phyloP scores from a whole-genome alignment of 164 flowering plant species.

The Magnolia changhungtana region DNA sequence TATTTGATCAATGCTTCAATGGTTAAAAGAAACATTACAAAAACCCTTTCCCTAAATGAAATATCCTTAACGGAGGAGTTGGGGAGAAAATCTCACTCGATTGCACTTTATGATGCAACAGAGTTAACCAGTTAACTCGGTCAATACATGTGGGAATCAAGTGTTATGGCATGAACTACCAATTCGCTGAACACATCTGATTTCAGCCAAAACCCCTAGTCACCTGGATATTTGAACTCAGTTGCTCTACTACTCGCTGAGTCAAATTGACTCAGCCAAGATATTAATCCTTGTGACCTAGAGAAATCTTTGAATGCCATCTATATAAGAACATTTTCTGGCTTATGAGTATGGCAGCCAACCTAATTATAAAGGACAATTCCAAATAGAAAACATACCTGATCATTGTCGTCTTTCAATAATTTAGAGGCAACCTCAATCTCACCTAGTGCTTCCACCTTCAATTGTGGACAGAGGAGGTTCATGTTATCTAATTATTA shows the following conservation, averaged over 20 bases:
- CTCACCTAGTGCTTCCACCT: slow-evolving; percentile 93
- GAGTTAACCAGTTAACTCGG: no score
- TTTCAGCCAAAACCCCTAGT: not conserved
- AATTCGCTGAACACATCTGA: no score
- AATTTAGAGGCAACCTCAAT: slow-evolving; percentile 88
- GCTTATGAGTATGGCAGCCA: not conserved
- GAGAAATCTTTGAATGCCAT: not conserved
- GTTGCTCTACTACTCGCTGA: not conserved
- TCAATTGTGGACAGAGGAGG: slow-evolving; percentile 10
- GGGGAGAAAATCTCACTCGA: no score
- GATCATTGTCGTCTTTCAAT: slow-evolving; percentile 47
- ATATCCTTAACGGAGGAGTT: no score
- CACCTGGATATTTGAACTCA: not conserved
- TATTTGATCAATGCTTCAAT: no score
- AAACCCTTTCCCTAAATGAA: no score
- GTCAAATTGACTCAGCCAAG: not conserved
- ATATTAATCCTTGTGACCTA: not conserved
- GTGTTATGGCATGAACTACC: no score
- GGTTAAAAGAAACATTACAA: no score
- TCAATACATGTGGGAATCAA: no score
- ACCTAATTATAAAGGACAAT: not conserved
- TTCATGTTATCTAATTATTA: not conserved
- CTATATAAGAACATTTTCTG: not conserved
- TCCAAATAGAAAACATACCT: slow-evolving; percentile 38
- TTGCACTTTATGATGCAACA: no score